phyloP scores from a whole-genome alignment of 768 basidiomycete genomes.

The Tulasnella sp. region DNA sequence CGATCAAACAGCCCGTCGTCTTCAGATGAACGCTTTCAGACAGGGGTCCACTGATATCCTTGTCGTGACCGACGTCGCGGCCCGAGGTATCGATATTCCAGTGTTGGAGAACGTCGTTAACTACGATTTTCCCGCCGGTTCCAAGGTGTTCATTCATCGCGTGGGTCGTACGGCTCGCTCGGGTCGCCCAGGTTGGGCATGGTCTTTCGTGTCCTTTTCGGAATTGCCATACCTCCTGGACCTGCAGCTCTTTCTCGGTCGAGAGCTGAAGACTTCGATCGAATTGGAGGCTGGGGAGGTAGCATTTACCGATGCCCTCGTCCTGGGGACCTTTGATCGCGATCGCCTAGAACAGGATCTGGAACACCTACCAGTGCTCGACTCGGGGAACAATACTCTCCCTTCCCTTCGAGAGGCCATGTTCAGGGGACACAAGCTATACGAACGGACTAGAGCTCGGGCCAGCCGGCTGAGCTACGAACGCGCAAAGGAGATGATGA shows the following conservation, averaged over 20 bases:
- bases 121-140: slow-evolving; percentile 94
- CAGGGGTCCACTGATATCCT: slow-evolving; percentile 69
- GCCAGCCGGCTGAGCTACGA: slow-evolving; percentile 79
- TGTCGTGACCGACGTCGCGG: slow-evolving; percentile 97
- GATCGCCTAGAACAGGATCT: slow-evolving; percentile 74
- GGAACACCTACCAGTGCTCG: slow-evolving; percentile 64
- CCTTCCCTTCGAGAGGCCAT: slow-evolving; percentile 69
- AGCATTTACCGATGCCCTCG: slow-evolving; percentile 59
- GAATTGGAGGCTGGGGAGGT: slow-evolving; percentile 39
- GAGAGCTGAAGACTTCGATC: slow-evolving; percentile 57
- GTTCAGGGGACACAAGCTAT: slow-evolving; percentile 84
- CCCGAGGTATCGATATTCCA: slow-evolving; percentile 96
- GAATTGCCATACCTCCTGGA: slow-evolving; percentile 90
- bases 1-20: slow-evolving; percentile 81
- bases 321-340: slow-evolving; percentile 77
- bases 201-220: slow-evolving; percentile 79
- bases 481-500: slow-evolving; percentile 80
- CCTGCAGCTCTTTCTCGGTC: slow-evolving; percentile 83
- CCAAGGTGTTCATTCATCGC: slow-evolving; percentile 90
- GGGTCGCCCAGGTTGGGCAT: slow-evolving; percentile 91
- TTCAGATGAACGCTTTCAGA: slow-evolving; percentile 88
- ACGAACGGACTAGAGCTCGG: slow-evolving; percentile 87
- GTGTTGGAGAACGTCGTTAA: slow-evolving; percentile 94
- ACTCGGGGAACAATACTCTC: slow-evolving; percentile 56
- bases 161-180: slow-evolving; percentile 96